A percentile compares a stretch with the other conserved stretches of the same genome.
Evolutionary conservation across 2,329 filamentous ascomycete genomes (phyloP).

Genomic region (Fusarium luffae): DNA sequence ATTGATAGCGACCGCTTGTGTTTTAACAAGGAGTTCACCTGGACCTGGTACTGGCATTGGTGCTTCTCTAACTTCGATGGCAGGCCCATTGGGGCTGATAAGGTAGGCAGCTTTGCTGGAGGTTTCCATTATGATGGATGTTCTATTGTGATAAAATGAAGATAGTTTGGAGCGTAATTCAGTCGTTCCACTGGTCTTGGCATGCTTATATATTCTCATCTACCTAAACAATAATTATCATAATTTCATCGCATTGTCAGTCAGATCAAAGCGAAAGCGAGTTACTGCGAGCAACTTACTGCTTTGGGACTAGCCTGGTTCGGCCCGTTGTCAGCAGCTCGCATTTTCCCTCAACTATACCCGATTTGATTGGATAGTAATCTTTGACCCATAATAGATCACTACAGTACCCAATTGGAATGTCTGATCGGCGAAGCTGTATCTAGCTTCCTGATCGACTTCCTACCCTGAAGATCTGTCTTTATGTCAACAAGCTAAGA

Average conservation of each 20-base stretch:
- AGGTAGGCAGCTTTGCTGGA: slow-evolving; percentile 4
- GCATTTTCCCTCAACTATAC: fast-evolving
- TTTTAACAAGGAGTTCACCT: not conserved
- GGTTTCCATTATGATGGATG: not conserved
- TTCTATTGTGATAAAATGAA: not conserved
- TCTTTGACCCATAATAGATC: too few species aligned
- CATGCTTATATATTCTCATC: not conserved
- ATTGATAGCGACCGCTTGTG: not conserved
- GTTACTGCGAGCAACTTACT: not conserved
- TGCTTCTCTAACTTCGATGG: not conserved
- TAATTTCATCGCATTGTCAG: not conserved
- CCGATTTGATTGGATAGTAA: not conserved
- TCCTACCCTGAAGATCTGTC: too few species aligned
- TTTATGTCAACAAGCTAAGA: too few species aligned
- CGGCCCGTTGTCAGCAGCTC: not conserved
- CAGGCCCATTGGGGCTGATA: not conserved
- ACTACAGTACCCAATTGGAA: too few species aligned
- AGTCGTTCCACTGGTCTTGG: fast-evolving
- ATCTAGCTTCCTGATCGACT: too few species aligned
- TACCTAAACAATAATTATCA: too few species aligned
- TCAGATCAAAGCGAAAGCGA: not conserved
- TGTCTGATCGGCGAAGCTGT: too few species aligned
- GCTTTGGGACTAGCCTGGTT: not conserved
- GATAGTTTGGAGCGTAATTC: not conserved
- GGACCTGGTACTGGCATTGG: not conserved